A percentile compares a stretch with the other conserved stretches of the same genome.
Conservation (phyloP, 805 yeast species). For the Lachancea sp. region DNA sequence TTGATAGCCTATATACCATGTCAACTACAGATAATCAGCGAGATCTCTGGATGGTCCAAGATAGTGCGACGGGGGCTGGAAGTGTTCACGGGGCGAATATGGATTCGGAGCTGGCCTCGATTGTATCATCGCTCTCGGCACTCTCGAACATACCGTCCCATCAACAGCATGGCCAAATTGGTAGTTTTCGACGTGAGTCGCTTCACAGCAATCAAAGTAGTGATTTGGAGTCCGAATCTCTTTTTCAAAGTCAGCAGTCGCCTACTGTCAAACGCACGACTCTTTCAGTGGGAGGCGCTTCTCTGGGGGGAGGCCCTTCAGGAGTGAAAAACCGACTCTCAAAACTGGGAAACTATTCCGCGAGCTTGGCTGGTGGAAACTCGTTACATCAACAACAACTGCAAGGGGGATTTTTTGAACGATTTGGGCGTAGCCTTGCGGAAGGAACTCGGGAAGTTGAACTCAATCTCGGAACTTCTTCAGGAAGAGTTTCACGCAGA, state of each 20-base stretch:
- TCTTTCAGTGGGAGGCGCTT: conserved; percentile 27
- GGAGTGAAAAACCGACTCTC: conserved; percentile 15
- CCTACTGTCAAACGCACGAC: conserved; percentile 25
- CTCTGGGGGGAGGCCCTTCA: conserved; percentile 10
- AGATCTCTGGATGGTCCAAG: conserved; percentile 5
- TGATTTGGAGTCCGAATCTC: conserved; percentile 22
- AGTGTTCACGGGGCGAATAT: conserved; percentile 14
- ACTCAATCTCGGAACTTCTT: conserved; percentile 6
- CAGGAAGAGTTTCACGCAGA: conserved; percentile 12
- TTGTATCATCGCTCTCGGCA: conserved; percentile 34
- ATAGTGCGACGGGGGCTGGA: conserved; percentile 1
- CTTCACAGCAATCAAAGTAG: conserved; percentile 20
- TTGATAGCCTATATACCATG: too few relatives aligned
- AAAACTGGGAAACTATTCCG: conserved; percentile 23
- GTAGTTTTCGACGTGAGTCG: conserved; percentile 31
- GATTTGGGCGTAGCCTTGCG: conserved; percentile 31
- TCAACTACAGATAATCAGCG: conserved; percentile 6
- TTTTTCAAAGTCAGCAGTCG: conserved; percentile 13
- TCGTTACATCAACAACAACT: conserved; percentile 6
- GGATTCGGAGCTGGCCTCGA: conserved; percentile 32
- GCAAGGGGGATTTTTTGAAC: conserved; percentile 30
- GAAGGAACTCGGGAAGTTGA: conserved; percentile 34
- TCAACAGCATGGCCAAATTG: conserved; percentile 20
- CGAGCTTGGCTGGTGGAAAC: conserved; percentile 20
- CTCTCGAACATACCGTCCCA: conserved; percentile 22